phyloP scores from a whole-genome alignment of 805 yeast genomes.

The Ogataea henricii region DNA sequence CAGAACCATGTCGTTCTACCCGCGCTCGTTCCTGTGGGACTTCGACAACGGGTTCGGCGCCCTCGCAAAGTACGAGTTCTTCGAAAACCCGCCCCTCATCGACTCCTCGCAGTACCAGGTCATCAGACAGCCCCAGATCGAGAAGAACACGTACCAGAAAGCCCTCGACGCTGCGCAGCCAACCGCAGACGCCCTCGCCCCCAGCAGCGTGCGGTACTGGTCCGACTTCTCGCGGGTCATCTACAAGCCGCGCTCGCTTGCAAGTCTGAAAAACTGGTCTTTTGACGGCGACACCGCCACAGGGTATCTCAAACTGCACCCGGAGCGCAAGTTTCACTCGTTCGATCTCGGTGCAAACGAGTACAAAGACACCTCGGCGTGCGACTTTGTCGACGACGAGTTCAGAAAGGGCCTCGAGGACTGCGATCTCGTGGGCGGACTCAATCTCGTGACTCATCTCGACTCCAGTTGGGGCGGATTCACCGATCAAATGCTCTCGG shows the following conservation, averaged over 20 bases:
- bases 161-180: conserved; percentile 54
- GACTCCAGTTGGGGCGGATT: conserved; percentile 89
- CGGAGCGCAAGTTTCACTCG: conserved; percentile 44
- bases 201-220: conserved; percentile 64
- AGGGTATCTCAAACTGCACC: conserved; percentile 27
- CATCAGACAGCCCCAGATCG: conserved; percentile 34
- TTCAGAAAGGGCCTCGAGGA: conserved; percentile 69
- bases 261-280: conserved; percentile 61
- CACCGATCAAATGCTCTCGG: conserved; percentile 49
- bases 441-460: conserved; percentile 67
- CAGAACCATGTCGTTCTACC: conserved; percentile 65
- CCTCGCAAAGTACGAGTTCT: conserved; percentile 55
- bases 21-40: conserved; percentile 84
- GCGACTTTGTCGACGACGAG: conserved; percentile 56
- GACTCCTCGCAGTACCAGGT: conserved; percentile 14
- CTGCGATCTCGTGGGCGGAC: conserved; percentile 73
- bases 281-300: conserved; percentile 39
- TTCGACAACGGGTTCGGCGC: conserved; percentile 75
- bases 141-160: conserved; percentile 61
- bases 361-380: conserved; percentile 42
- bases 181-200: conserved; percentile 38
- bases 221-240: conserved; percentile 74
- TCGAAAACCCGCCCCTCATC: conserved; percentile 27
- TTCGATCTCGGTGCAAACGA: conserved; percentile 63
- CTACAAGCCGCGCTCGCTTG: conserved; percentile 60